phyloP scores from a whole-genome alignment of 306 rosid genomes.

The Rosa multiflora region DNA sequence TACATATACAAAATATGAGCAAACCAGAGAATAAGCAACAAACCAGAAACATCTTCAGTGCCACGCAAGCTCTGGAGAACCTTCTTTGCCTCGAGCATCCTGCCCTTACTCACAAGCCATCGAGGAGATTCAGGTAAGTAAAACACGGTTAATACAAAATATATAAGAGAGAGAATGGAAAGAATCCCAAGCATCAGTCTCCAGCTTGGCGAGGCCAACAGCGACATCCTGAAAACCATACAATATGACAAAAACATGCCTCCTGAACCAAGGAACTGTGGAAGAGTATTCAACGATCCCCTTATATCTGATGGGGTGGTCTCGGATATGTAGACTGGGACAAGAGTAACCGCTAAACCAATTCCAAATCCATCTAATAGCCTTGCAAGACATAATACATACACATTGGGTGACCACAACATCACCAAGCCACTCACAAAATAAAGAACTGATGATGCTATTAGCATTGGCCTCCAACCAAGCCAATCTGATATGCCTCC shows the following conservation, averaged over 20 bases:
- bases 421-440: constrained; percentile 65
- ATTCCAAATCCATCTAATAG: constrained; percentile 79
- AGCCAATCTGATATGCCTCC: constrained; percentile 64
- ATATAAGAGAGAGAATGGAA: constrained; percentile 62
- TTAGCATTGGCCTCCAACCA: constrained; percentile 75
- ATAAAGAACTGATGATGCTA: constrained; percentile 63
- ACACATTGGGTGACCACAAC: constrained; percentile 81
- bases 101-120: constrained; percentile 88
- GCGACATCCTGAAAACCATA: constrained; percentile 72
- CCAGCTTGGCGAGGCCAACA: constrained; percentile 62
- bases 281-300: constrained; percentile 77
- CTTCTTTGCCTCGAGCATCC: constrained; percentile 71
- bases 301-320: constrained; percentile 88
- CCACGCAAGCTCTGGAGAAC: constrained; percentile 77
- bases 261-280: constrained; percentile 76
- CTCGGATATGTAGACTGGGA: constrained; percentile 74
- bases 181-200: constrained; percentile 75
- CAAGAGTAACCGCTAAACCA: constrained; percentile 82
- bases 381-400: constrained; percentile 62
- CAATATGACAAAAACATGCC: constrained; percentile 80
- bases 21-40: constrained; percentile 15
- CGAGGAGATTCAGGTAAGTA: constrained; percentile 92
- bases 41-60: constrained; percentile 85
- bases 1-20: not conserved
- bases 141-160: constrained; percentile 53